Conservation (phyloP, 1,139 yeast species). For the Taphrina sp. region DNA sequence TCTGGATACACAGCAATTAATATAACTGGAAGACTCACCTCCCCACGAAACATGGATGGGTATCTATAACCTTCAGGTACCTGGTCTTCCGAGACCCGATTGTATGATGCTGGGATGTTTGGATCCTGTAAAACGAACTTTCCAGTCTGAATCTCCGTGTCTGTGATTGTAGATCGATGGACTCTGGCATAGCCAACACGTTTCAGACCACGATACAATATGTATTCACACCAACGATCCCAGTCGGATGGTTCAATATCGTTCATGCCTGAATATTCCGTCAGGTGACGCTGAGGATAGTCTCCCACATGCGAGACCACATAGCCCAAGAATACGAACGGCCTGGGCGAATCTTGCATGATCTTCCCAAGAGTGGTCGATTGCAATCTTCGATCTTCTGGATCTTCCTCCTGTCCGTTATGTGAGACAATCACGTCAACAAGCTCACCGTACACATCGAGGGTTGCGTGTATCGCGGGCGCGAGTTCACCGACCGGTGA, state of each 20-base stretch:
- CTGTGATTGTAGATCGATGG: slow-evolving; percentile 89
- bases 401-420: slow-evolving; percentile 97
- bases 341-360: slow-evolving; percentile 76
- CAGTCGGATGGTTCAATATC: slow-evolving; percentile 92
- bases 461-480: slow-evolving; percentile 94
- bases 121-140: slow-evolving; percentile 67
- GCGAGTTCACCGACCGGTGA: slow-evolving; percentile 98
- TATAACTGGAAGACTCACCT: slow-evolving; percentile 40
- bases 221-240: slow-evolving; percentile 99
- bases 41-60: slow-evolving; percentile 84
- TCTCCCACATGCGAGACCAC: slow-evolving; percentile 81
- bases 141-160: slow-evolving; percentile 93
- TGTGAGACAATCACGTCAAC: slow-evolving; percentile 96
- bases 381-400: slow-evolving; percentile 85
- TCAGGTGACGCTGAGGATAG: slow-evolving; percentile 86
- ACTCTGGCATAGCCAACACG: slow-evolving; percentile 93
- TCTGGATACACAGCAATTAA: neutral
- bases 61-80: slow-evolving; percentile 67
- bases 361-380: slow-evolving; percentile 70
- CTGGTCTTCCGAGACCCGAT: slow-evolving; percentile 55
- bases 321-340: slow-evolving; percentile 79
- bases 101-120: slow-evolving; percentile 51
- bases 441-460: slow-evolving; percentile 78
- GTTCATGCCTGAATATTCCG: slow-evolving; percentile 78
- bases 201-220: slow-evolving; percentile 77